Evolutionary conservation across 768 basidiomycete species (phyloP).

Genomic region (Kwoniella pini): DNA sequence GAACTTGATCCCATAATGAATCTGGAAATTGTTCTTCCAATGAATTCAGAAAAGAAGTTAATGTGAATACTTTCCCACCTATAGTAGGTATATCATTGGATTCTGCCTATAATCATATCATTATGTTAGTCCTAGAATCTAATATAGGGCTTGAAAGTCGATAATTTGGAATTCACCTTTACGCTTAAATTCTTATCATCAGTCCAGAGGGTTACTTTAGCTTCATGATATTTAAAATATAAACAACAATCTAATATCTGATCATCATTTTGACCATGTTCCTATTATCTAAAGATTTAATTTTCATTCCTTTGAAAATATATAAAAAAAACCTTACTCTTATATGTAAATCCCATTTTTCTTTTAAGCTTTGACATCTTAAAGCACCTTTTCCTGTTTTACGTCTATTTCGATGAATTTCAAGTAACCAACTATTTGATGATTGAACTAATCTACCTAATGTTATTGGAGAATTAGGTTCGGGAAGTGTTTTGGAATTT

Average conservation of each 20-base stretch:
- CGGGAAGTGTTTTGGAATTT: neutral
- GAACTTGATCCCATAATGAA: constrained; percentile 2
- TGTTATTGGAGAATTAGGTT: constrained; percentile 5
- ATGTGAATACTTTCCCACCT: constrained; percentile 11
- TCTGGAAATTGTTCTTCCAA: constrained; percentile 4
- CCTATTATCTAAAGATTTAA: neutral
- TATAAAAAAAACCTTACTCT: neutral
- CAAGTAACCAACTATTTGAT: constrained; percentile 28
- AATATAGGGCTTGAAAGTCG: neutral
- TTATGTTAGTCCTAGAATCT: neutral
- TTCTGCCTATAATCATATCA: constrained; percentile 24
- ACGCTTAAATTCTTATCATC: constrained; percentile 38
- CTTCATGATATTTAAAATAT: constrained; percentile 19
- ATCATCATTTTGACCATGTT: constrained; percentile 34
- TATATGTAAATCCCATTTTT: constrained; percentile 20
- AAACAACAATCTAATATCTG: constrained; percentile 44
- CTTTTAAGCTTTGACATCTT: constrained; percentile 34
- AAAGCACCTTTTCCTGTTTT: constrained; percentile 22
- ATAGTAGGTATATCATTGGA: constrained; percentile 28
- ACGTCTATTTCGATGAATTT: constrained; percentile 9
- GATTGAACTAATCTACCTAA: constrained; percentile 19
- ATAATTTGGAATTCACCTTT: neutral
- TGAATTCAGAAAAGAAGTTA: constrained; percentile 2
- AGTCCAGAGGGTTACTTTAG: constrained; percentile 39
- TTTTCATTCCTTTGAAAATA: too few relatives aligned